These are phyloP conservation scores for Medicago arabica DNA, from an alignment of 306 rosid species.

Conservation along the genomic window DNA sequence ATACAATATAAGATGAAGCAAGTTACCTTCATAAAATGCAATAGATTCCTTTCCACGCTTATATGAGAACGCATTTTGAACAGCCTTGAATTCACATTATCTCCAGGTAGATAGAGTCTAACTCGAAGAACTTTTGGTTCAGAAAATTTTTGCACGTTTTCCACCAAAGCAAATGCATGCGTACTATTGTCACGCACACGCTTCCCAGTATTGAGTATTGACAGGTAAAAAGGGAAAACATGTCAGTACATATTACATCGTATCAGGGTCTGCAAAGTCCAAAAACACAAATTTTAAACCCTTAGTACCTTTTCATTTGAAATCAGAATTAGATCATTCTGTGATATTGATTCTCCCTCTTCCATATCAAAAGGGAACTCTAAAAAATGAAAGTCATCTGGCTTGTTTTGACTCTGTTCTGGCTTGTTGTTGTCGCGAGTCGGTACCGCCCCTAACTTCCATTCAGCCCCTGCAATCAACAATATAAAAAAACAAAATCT, in stretches of 20 bases:
- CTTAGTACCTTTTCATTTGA: conserved; percentile 71
- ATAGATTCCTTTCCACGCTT: conserved; percentile 57
- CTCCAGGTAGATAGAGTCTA: conserved; percentile 81
- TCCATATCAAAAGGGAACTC: conserved; percentile 55
- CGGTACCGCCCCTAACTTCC: conserved; percentile 67
- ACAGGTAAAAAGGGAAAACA: conserved; percentile 8
- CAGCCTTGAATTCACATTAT: conserved; percentile 59
- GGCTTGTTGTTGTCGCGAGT: too few species aligned
- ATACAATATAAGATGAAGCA: conserved; percentile 19
- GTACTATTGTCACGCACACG: conserved; percentile 52
- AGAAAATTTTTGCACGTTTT: conserved; percentile 53
- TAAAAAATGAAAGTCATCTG: conserved; percentile 75
- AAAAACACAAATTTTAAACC: conserved; percentile 24
- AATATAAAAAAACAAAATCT: neutral
- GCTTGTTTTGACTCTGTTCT: conserved; percentile 58
- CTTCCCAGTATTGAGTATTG: conserved; percentile 50
- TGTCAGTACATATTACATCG: conserved; percentile 12
- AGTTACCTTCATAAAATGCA: conserved; percentile 77
- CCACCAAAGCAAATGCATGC: conserved; percentile 92
- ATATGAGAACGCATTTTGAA: conserved; percentile 60
- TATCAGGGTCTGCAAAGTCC: conserved; percentile 6
- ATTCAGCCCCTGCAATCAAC: conserved; percentile 57
- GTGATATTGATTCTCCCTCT: conserved; percentile 59
- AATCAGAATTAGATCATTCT: conserved; percentile 82
- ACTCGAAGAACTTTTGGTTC: conserved; percentile 58